A percentile compares a stretch with the other conserved stretches of the same genome.
phyloP scores from a whole-genome alignment of 1,139 yeast genomes.

The Geotrichum reessii region DNA sequence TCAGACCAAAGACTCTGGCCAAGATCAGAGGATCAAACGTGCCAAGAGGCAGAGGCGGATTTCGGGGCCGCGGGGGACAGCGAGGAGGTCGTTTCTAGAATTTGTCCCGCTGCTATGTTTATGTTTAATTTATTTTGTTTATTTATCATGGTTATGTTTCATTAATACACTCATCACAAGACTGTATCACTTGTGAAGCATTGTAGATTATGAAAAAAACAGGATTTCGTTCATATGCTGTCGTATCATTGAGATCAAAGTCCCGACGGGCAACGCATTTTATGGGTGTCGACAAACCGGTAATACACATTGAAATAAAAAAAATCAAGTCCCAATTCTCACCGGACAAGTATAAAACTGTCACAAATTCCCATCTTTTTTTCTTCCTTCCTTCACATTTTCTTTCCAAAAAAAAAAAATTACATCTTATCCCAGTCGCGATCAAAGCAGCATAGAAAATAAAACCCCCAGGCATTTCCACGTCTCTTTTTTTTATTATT shows the following conservation, averaged over 20 bases:
- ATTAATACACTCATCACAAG: not conserved
- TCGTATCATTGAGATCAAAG: not conserved
- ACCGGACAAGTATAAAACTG: not conserved
- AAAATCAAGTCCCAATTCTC: not conserved
- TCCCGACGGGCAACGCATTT: too few species aligned
- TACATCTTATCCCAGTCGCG: not conserved
- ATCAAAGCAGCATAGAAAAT: too few species aligned
- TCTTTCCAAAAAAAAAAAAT: not conserved
- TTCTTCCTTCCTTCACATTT: not conserved
- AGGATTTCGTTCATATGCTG: too few species aligned
- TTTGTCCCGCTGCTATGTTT: not conserved
- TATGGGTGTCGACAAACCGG: too few species aligned
- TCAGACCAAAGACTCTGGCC: slow-evolving; percentile 42
- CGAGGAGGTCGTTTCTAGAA: slow-evolving; percentile 19
- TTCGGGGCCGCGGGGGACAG: slow-evolving; percentile 25
- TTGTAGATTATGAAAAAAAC: too few species aligned
- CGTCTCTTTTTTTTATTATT: not conserved
- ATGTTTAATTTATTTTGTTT: slow-evolving; percentile 11
- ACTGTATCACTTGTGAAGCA: too few species aligned
- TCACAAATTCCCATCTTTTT: not conserved
- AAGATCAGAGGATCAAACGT: slow-evolving; percentile 26
- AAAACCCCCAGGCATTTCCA: too few species aligned
- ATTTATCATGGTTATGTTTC: not conserved
- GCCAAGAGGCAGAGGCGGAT: slow-evolving; percentile 24
- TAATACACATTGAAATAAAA: too few species aligned